phyloP scores from a whole-genome alignment of 371 early-diverging fungal species.

The Circinella minor region DNA sequence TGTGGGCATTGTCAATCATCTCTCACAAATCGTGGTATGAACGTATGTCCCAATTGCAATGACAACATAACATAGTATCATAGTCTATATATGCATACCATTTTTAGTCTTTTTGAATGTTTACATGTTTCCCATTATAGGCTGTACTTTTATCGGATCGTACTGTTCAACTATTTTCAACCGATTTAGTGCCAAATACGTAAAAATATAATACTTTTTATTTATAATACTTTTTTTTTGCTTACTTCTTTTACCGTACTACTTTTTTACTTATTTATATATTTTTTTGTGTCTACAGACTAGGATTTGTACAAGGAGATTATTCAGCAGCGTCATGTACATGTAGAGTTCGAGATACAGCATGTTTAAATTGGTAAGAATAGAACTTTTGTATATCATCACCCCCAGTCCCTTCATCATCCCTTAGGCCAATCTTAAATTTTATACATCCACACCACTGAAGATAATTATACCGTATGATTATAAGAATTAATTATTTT shows the following conservation, averaged over 20 bases:
- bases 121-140: conserved; percentile 17
- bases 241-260: too few species aligned
- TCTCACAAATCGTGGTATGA: conserved; percentile 48
- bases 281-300: conserved; percentile 12
- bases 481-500: too few species aligned
- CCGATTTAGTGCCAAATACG: conserved; percentile 46
- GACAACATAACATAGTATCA: too few species aligned
- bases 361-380: conserved; percentile 40
- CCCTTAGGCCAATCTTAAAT: too few species aligned
- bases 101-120: too few species aligned
- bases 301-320: conserved; percentile 45
- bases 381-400: too few species aligned
- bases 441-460: too few species aligned
- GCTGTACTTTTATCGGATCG: conserved; percentile 45
- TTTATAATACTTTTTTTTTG: too few species aligned
- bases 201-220: conserved; percentile 16
- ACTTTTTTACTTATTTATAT: too few species aligned
- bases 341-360: conserved; percentile 46
- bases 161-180: conserved; percentile 39
- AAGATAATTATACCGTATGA: too few species aligned
- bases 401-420: background rate
- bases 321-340: conserved; percentile 44
- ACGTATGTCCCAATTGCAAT: conserved; percentile 23
- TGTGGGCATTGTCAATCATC: conserved; percentile 36
- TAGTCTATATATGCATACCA: too few species aligned